These are phyloP conservation scores for Rhizoclosmatium sp. DNA, from an alignment of 192 early-diverging fungal species.

Conservation along the genomic window DNA sequence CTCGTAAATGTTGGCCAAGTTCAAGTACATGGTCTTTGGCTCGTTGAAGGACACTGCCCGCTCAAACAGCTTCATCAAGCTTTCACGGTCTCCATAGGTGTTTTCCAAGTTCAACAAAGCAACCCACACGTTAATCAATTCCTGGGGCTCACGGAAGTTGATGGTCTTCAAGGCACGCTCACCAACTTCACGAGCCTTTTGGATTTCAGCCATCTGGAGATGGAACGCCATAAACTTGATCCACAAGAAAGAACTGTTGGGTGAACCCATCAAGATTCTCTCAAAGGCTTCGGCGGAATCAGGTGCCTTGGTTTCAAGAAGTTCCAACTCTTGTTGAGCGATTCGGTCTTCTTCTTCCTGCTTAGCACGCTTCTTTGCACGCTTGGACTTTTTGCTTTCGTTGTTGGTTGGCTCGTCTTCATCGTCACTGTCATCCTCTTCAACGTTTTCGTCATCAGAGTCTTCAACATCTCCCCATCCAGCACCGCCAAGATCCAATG, in stretches of 20 bases:
- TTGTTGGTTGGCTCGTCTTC: constrained; percentile 52
- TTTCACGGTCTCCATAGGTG: constrained; percentile 86
- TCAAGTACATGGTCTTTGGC: constrained; percentile 87
- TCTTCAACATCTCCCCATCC: constrained; percentile 46
- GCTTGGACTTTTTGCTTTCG: constrained; percentile 54
- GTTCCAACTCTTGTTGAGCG: constrained; percentile 52
- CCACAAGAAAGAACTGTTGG: constrained; percentile 97
- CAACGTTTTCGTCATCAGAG: constrained; percentile 53
- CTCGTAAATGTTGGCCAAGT: constrained; percentile 91
- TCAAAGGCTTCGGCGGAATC: constrained; percentile 89
- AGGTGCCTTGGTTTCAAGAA: constrained; percentile 55
- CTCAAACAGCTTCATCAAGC: constrained; percentile 83
- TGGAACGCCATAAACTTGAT: constrained; percentile 99
- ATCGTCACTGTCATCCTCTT: constrained; percentile 47
- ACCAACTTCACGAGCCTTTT: constrained; percentile 90
- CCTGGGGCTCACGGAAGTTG: constrained; percentile 89
- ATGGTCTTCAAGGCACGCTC: constrained; percentile 95
- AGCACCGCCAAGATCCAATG: constrained; percentile 49
- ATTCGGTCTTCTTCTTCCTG: constrained; percentile 58
- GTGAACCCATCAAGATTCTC: constrained; percentile 89
- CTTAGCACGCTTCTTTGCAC: constrained; percentile 70
- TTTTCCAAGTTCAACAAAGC: constrained; percentile 96
- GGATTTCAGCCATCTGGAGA: constrained; percentile 89
- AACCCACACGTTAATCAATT: constrained; percentile 98
- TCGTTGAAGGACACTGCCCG: constrained; percentile 86